Conservation (phyloP, 352 stramenopile genomes). For the Phytophthora colocasiae region DNA sequence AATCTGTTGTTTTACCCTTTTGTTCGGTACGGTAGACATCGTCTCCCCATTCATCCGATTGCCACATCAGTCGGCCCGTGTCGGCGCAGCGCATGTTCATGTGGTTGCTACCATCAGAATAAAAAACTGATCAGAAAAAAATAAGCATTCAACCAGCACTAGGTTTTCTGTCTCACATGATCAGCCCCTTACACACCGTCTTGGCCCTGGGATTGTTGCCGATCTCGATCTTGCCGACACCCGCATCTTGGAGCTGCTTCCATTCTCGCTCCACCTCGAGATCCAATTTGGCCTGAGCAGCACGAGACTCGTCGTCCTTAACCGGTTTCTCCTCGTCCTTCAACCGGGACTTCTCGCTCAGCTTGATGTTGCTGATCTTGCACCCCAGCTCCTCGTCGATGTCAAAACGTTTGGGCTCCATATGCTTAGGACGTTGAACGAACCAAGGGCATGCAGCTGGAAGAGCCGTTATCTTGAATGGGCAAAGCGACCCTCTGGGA, state of each 20-base stretch:
- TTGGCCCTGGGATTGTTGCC: conserved; percentile 69
- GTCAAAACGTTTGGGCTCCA: conserved; percentile 72
- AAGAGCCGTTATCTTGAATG: conserved; percentile 25
- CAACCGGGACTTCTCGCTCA: conserved; percentile 57
- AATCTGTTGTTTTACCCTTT: conserved; percentile 49
- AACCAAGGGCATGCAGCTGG: conserved; percentile 5
- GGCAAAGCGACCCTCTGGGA: conserved; percentile 25
- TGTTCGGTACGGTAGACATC: conserved; percentile 78
- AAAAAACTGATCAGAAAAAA: conserved; percentile 3
- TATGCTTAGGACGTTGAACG: conserved; percentile 22
- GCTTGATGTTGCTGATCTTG: conserved; percentile 77
- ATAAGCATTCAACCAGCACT: neutral
- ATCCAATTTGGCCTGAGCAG: conserved; percentile 79
- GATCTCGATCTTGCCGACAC: conserved; percentile 70
- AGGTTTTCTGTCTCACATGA: conserved; percentile 56
- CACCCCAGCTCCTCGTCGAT: conserved; percentile 65
- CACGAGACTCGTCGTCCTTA: conserved; percentile 59
- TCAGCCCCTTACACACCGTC: conserved; percentile 76
- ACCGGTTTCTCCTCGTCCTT: conserved; percentile 58
- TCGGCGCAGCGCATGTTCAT: conserved; percentile 91
- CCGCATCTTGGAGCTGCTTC: conserved; percentile 73
- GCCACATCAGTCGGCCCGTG: conserved; percentile 84
- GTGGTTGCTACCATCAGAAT: conserved; percentile 63
- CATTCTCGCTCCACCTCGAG: conserved; percentile 86
- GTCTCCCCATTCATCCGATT: conserved; percentile 81